Evolutionary conservation across 345 rosid species (phyloP), one percentile per base, ranked within the genome.

Genomic region (Toxicodendron radicans): DNA sequence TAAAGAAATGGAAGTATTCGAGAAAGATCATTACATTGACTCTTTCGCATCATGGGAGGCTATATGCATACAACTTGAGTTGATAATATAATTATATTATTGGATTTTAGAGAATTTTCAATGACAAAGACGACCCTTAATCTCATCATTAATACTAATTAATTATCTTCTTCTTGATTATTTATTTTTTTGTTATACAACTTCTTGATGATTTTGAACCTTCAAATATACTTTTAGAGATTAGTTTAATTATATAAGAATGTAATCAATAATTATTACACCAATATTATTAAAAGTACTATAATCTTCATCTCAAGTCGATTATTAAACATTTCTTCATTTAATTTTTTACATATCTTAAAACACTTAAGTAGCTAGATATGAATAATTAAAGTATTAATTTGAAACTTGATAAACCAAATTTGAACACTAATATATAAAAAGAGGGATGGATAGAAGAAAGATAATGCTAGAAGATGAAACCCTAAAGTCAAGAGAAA

Each of bases 91-190:
- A 7, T 38, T 38, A 38, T 38, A 38, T 10, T 41, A 45, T 45
- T 21, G 10, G 7, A 53, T 20, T 41, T 51, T 56, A 71, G 48
- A 66, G 75, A 78, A 83, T 81, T 86, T 78, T 83, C 85, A 76
- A 78, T 64, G 85, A 81, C 14, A 78, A 67, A 3, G 84, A 78
- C 85, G 75, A 24, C 57, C 16, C 53, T 60, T 8, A 32, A 57
- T 58, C 65, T 41, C 49, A 14, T 59, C 54, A 45, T 11, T 54
- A 6, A 10, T 17, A 21, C 45, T 12, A 4, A 7, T 60, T 23
- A 58, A 58, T 21, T 5, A 56, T 56, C 59, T 5, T 38, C 59
- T 56, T 56, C 30, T n/a, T 24, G 0, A 9, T 21, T 56, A 24
- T n/a, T 56, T 2, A 8, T 56, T 21, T 8, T 8, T 54, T 54